Conservation (phyloP, 2,329 filamentous ascomycete species). For the Penicillium digitatum region DNA sequence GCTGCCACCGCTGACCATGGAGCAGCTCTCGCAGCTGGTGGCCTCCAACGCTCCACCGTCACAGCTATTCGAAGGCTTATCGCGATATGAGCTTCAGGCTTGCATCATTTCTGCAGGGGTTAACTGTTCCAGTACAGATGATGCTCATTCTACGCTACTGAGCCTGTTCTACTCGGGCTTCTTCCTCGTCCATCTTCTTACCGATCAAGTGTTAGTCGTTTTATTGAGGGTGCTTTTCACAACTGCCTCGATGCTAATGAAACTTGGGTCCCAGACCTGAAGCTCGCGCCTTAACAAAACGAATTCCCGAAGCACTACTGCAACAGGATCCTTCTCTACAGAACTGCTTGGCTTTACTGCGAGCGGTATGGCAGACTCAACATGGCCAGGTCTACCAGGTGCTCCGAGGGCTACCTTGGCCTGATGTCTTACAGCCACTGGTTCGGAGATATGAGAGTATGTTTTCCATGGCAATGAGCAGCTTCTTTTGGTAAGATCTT, state of each 20-base stretch:
- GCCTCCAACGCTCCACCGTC: conserved; percentile 28
- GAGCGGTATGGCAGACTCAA: conserved; percentile 39
- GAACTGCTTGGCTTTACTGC: conserved; percentile 35
- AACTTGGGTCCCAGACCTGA: conserved; percentile 29
- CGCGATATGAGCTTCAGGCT: conserved; percentile 36
- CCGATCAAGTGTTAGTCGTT: conserved; percentile 37
- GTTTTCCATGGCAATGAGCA: not conserved
- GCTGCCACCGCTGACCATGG: conserved; percentile 28
- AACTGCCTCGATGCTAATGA: not conserved
- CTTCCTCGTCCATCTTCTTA: conserved; percentile 40
- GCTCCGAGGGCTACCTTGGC: conserved; percentile 35
- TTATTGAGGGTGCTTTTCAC: not conserved
- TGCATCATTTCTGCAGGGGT: conserved; percentile 27
- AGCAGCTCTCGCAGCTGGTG: conserved; percentile 31
- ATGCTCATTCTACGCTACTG: conserved; percentile 28
- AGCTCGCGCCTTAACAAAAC: conserved; percentile 39
- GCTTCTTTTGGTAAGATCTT: not conserved
- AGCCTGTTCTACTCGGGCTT: conserved; percentile 40
- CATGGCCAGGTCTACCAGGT: conserved; percentile 36
- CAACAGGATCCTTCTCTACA: conserved; percentile 32
- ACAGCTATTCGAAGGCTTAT: conserved; percentile 35
- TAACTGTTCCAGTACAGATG: conserved; percentile 9
- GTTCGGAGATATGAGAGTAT: conserved; percentile 38
- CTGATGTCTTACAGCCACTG: conserved; percentile 29
- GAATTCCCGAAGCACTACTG: conserved; percentile 33